Evolutionary conservation across 2,329 filamentous ascomycete genomes (phyloP), one percentile per base, ranked within the genome.

Genomic region (Ophiostoma angusticollis): DNA sequence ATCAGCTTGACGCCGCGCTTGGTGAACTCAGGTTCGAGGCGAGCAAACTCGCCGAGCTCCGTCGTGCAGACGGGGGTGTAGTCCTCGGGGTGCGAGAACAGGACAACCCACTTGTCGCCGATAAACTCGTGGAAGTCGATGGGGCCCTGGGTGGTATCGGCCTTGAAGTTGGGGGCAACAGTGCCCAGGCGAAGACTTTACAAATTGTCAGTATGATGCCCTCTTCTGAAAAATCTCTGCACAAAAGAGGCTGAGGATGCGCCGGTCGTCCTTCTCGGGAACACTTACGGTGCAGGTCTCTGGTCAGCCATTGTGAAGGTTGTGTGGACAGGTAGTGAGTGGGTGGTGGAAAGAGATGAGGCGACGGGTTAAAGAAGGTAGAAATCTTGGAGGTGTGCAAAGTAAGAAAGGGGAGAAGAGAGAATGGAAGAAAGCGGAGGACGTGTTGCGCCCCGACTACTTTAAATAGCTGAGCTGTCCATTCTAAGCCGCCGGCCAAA

Each of bases 41-140:
- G 91, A 51, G 86, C 83, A 54, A 95, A 93, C 44, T 86, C 86
- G 47, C 86, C 87, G 46, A 95, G 80, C 68, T 95, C 87, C 39
- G 60, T 95, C 48, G 87, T 95, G 72, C 87, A 95, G 44, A 94
- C 87, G 39, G 87, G 87, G 2, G 87, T 94, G 70, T 84, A 94
- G 63, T 94, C 87, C 60, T 80, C 80, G 3, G 84, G 84, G 65
- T 89, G 84, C 23, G 80, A 85, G 70, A 91, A 89, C 51, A 91
- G 68, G 48, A 91, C 74, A 43, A 80, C 76, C 84, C 84, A 89
- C 54, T 72, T 79, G 67, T 80, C 69, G 54, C 77, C 79, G 48
- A 87, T 72, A 65, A 81, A 87, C 60, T 85, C 70, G 62, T 87
- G 81, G 68, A 89, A 86, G 63, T 84, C 76, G 54, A 89, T 84